Evolutionary conservation across 805 yeast genomes (phyloP), one percentile per base, ranked within the genome.

Genomic region (Hagleromyces aurorensis): DNA sequence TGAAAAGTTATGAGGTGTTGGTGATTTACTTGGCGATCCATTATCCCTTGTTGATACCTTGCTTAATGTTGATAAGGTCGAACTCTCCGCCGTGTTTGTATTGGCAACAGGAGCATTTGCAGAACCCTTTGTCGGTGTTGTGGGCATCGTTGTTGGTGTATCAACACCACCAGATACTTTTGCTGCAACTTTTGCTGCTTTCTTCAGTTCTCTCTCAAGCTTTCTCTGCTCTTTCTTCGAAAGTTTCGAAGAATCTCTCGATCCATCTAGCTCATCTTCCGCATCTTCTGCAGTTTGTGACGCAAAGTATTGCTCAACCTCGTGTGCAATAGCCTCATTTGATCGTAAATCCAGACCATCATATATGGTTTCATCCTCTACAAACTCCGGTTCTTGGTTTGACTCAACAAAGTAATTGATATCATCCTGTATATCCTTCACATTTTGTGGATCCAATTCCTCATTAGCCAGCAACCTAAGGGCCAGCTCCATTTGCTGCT

Each of bases 331-430:
- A 20, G 70, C 56, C 25, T 72, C 75, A 29, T 59, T 55, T 5
- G 75, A 78, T 36, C 71, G 78, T 26, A 89, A 65, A 33, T 78
- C 81, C 34, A 89, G 65, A 31, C 72, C 78, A 41, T 89, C 97
- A 57, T 89, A 89, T 41, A 89, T 75, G n/a, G 84, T 84, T 48
- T 87, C 96, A 56, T 89, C 95, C 49, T 85, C 96, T 19, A 87
- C 78, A 54, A 86, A 89, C 46, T 85, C 94, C 5, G 73, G 84
- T 26, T 85, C 95, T 59, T 81, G 91, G 54, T 87, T 89, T 29
- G 84, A 78, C 44, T 89, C 96, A 15, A 89, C 89, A 55, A 80
- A 89, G 61, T 86, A 89, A 45, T 75, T 82, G 50, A 89, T 79
- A 52, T 89, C 96, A 33, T 89, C 97, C 50, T 78, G 77, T 32